Conservation (phyloP, 345 rosid species). For the Jatropha curcas region DNA sequence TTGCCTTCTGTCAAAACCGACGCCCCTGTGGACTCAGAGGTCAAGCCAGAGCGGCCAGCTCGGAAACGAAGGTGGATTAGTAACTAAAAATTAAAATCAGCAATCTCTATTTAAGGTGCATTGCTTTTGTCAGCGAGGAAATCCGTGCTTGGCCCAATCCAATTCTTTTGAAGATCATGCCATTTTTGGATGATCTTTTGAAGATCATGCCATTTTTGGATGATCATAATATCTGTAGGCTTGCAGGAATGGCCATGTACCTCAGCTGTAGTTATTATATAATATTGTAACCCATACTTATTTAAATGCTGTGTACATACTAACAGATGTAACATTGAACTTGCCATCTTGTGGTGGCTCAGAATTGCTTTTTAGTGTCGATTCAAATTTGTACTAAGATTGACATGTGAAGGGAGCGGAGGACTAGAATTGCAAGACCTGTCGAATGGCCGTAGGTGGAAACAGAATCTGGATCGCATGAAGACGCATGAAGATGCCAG, state of each 20-base stretch:
- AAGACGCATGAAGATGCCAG: too few relatives aligned
- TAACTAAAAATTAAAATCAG: constrained; percentile 37
- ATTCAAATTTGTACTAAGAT: constrained; percentile 24
- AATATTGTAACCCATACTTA: constrained; percentile 29
- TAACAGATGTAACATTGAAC: constrained; percentile 37
- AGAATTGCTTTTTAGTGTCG: constrained; percentile 18
- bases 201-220: too few relatives aligned
- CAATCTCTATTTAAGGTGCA: constrained; percentile 3
- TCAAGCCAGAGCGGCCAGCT: constrained; percentile 87
- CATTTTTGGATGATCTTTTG: too few relatives aligned
- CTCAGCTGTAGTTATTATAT: constrained; percentile 5
- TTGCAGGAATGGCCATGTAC: constrained; percentile 23
- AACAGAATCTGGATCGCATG: not conserved
- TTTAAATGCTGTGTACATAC: constrained; percentile 37
- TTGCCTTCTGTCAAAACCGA: constrained; percentile 56
- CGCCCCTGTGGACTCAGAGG: constrained; percentile 57
- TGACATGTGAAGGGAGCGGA: constrained; percentile 5
- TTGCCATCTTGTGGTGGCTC: constrained; percentile 38
- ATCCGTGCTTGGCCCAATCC: not conserved
- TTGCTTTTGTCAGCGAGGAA: not conserved
- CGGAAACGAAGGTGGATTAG: constrained; percentile 89
- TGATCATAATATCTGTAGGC: constrained; percentile 12
- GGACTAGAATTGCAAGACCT: not conserved
- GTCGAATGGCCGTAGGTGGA: constrained; percentile 7
- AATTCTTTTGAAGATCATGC: constrained; percentile 5